phyloP scores from a whole-genome alignment of 2,329 filamentous ascomycete species.

The Cladobotryum mycophilum region DNA sequence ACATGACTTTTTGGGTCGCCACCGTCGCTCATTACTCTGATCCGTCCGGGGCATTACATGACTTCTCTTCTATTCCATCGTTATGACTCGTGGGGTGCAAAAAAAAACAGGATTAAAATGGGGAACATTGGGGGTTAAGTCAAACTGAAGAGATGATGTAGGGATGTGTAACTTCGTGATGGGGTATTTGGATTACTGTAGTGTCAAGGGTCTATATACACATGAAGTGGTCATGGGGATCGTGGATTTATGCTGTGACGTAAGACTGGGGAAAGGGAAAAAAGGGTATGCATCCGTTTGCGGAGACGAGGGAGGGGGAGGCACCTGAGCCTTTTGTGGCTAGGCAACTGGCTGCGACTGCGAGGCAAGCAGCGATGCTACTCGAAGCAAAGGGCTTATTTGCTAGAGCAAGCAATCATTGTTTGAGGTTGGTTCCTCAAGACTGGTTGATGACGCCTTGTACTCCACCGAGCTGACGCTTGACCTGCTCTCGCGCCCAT shows the following conservation, averaged over 20 bases:
- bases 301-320: neutral
- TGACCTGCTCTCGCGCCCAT: constrained; percentile 96
- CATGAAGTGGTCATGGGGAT: constrained; percentile 32
- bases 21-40: constrained; percentile 22
- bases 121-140: constrained; percentile 4
- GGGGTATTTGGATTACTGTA: constrained; percentile 35
- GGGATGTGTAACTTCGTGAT: constrained; percentile 27
- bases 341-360: neutral
- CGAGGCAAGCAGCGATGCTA: neutral
- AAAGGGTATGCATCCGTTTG: constrained; percentile 9
- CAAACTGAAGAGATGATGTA: constrained; percentile 16
- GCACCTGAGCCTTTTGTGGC: constrained; percentile 8
- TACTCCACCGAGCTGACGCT: constrained; percentile 67
- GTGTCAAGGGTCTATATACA: constrained; percentile 35
- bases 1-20: constrained; percentile 36
- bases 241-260: constrained; percentile 27
- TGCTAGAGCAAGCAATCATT: neutral
- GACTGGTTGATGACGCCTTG: constrained; percentile 46
- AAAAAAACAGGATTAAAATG: constrained; percentile 20
- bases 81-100: constrained; percentile 21
- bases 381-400: neutral
- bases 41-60: constrained; percentile 34
- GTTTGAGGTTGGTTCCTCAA: constrained; percentile 20
- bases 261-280: constrained; percentile 11
- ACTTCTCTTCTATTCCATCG: constrained; percentile 37